Base-by-base conservation (phyloP, 306 rosid genomes). In the Medicago ruthenica region DNA sequence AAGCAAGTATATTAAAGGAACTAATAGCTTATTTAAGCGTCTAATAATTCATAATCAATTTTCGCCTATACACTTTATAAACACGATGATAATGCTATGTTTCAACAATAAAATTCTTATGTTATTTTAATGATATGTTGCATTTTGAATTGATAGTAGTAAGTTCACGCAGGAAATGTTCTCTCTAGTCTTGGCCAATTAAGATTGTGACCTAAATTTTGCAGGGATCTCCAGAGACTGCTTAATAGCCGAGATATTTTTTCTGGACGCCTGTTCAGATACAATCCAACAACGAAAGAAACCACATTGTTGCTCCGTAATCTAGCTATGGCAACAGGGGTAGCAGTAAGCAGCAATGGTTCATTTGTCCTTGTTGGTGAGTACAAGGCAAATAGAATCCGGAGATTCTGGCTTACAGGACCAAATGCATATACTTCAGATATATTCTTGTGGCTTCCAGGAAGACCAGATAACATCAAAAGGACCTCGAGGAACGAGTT, bases 281-380 rank as follows among this genome's bases (percentile, higher is more conserved):
- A 72, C 20, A 80, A 81, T 41, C 79, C 83, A 8, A 9, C 6
- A 1, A 77, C 82, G 3, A 24, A 73, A 11, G 40, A 78, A 67
- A 70, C 71, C 10, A 47, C 77, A 15, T 77, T 75, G 37, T 73
- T 83, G 76, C 47, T 74, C 9, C 47, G 20, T 15, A 6, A 66
- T 40, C 79, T 85, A 11, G 41, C 83, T 2, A 13, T 75, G 21
- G 59, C 88, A 27, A 9, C 69, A 5, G 85, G 88, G 58, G 85
- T 81, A 15, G 85, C 85, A 31, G 76, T 75, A 9, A 81, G 85
- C 47, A 11, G n/a, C 60, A 55, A 74, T 42, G 73, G 83, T n/a
- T 57, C 83, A 12, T 81, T 74, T 58, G 69, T 76, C 58, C 86
- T 85, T 9, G 85, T 85, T 8, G 45, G 74, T 4, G 86, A 83